phyloP scores from a whole-genome alignment of 2,329 filamentous ascomycete species.

The Sporothrix curviconia region DNA sequence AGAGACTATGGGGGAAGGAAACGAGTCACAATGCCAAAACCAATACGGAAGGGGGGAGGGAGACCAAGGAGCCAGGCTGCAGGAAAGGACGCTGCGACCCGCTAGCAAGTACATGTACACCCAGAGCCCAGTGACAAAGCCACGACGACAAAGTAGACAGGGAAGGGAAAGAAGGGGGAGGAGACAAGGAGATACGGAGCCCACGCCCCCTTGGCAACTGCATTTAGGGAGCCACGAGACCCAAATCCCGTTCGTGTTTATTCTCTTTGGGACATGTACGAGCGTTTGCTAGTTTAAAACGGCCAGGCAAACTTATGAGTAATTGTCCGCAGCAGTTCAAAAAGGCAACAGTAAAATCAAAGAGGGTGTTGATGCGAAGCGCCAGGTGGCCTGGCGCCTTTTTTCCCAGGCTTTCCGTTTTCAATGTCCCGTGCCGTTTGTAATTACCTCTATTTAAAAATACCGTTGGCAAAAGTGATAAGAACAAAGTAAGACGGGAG shows the following conservation, averaged over 20 bases:
- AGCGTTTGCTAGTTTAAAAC: background rate
- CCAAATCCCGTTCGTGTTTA: background rate
- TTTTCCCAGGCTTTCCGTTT: no score
- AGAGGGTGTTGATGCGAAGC: background rate
- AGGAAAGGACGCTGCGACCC: background rate
- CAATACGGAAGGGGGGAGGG: conserved; percentile 1
- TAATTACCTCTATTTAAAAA: background rate
- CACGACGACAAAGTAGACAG: no score
- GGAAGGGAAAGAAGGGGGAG: background rate
- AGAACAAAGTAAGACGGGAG: background rate
- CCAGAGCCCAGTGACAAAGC: conserved; percentile 5
- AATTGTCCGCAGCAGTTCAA: no score
- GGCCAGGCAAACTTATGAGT: no score
- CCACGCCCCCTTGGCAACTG: background rate
- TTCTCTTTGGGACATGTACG: no score
- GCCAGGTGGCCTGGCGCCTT: background rate
- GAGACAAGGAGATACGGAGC: background rate
- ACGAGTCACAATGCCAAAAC: conserved; percentile 6
- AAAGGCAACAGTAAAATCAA: background rate
- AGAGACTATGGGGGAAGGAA: conserved; percentile 10
- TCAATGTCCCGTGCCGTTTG: background rate
- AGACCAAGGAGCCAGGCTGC: background rate
- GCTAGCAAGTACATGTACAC: background rate
- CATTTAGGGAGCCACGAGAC: conserved; percentile 14
- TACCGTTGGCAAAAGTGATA: background rate